These are phyloP conservation scores for Trametes versicolor DNA, from an alignment of 1,284 basidiomycete genomes.

Conservation along the genomic window DNA sequence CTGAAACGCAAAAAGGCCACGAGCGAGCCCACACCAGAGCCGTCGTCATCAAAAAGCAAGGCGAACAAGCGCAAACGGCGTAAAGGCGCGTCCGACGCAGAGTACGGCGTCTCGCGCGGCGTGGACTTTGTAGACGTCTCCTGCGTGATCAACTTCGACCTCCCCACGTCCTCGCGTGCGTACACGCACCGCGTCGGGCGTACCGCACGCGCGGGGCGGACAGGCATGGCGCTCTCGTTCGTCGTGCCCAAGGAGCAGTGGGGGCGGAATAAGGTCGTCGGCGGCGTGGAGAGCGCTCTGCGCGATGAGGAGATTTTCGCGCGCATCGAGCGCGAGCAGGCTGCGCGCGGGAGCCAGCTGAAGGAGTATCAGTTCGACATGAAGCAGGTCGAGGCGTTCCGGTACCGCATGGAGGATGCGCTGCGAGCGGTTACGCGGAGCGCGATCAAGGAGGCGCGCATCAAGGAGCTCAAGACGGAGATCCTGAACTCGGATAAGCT, in stretches of 20 bases:
- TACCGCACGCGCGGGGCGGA: constrained; percentile 94
- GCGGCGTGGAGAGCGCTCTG: constrained; percentile 71
- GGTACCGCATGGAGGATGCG: constrained; percentile 98
- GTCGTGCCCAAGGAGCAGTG: constrained; percentile 82
- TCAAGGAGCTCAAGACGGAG: constrained; percentile 95
- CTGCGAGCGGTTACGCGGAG: constrained; percentile 88
- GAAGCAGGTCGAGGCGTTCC: constrained; percentile 95
- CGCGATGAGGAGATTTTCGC: too few relatives aligned
- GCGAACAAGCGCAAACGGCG: constrained; percentile 48
- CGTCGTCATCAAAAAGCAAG: constrained; percentile 34
- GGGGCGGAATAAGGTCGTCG: constrained; percentile 82
- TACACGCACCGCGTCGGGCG: constrained; percentile 98
- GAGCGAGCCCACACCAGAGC: constrained; percentile 23
- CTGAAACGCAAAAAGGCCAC: constrained; percentile 39
- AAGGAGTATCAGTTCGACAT: constrained; percentile 95
- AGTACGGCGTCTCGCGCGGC: constrained; percentile 96
- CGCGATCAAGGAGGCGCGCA: constrained; percentile 89
- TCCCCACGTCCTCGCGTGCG: constrained; percentile 87
- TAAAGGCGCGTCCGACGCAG: constrained; percentile 61
- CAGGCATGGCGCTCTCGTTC: constrained; percentile 93
- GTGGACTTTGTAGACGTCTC: constrained; percentile 98
- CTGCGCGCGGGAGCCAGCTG: constrained; percentile 77
- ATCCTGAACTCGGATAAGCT: constrained; percentile 96
- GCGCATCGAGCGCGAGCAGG: too few relatives aligned
- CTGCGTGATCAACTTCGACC: constrained; percentile 98